Base-by-base conservation (phyloP, 805 yeast genomes). In the Wickerhamiella spandovensis region DNA sequence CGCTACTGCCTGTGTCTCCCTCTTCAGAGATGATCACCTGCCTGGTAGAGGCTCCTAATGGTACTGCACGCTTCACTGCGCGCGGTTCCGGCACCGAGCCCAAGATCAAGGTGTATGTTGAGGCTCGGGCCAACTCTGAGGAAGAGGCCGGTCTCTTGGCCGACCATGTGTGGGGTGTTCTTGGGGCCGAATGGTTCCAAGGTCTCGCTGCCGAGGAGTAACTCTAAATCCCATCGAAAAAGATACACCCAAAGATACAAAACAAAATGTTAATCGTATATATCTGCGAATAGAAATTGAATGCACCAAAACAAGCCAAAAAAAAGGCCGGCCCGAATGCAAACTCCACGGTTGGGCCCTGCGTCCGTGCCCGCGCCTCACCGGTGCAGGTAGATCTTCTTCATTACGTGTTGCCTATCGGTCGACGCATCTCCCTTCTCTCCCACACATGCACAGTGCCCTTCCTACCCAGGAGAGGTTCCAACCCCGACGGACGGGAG, bases 61-160 rank as follows among this genome's bases (percentile, higher is more conserved):
- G 59, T 1, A 56, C 55, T 20, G 79, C 86, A 1, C 68, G 95
- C 35, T 81, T 89, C 61, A 89, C 97, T 0, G 79, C 85, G 47
- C 74, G 98, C 48, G 97, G 97, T 0, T 86, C 95, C 2, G 98
- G 98, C 10, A 90, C 98, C 0, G 98, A 90, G 64, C 97, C 97
- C 2, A 90, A 90, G 63, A 70, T 90, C 55, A 90, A 90, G 64
- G 84, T 90, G 0, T 90, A 90, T 66, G 81, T 90, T 32, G 98
- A 90, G 62, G 92, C 94, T 0, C 65, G 66, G 42, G 73, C 86
- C 0, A 47, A 54, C 0, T 63, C 69, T 8, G 84, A 74, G 43
- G 60, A 52, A 0, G 61, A 64, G 3, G 84, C 95, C 0, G 53
- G 57, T 0, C 52, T 43, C 0, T 60, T 81, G 8, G 90, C 95